Base-by-base conservation (phyloP, 139 green algal genomes). In the Chlorella sp. region DNA sequence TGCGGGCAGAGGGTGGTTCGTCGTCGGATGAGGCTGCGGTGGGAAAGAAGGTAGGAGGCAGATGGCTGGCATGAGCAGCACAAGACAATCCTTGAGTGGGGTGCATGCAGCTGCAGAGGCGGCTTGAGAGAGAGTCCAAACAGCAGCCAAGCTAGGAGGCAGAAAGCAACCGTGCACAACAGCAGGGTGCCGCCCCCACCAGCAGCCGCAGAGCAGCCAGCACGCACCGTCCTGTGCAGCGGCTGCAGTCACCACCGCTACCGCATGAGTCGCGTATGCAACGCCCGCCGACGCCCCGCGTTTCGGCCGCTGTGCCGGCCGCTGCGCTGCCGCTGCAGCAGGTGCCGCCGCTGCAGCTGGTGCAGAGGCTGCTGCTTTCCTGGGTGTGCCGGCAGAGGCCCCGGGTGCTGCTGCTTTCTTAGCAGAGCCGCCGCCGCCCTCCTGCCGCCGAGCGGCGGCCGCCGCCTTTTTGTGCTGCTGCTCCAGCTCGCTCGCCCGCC, bases 221-320 rank as follows among this genome's bases (percentile, higher is more conserved):
- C 36, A 71, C 78, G 30, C 78, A 84, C 78, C 78, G 36, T 84
- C 78, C 0, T 44, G 44, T 4, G 63, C 63, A 7, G 30, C 63
- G 3, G 64, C 64, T 12, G 63, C 64, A 3, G 64, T 63, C 63
- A 64, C 67, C 47, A 51, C 80, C 0, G 47, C 47, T 21, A 70
- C 67, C 12, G 67, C 67, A 9, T 68, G 63, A 47, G 78, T 55
- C 1, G 64, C 80, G 3, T 34, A 30, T 2, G 44, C 51, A 2
- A 82, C 75, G 25, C 75, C 75, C 17, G 57, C 57, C 6, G 75
- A 38, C 5, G 75, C 75, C 75, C 72, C 75, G 23, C 75, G 75
- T 1, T 57, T 47, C 34, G 16, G 81, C 81, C 51, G 51, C 36
- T 18, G 44, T 44, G 47, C 64, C 23, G 67, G 81, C 76, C 36